Percentiles rank a stretch among this genome's conserved stretches.
These are phyloP conservation scores for Pycnococcus provasolii DNA, from an alignment of 139 green algal genomes.

Conservation along the genomic window DNA sequence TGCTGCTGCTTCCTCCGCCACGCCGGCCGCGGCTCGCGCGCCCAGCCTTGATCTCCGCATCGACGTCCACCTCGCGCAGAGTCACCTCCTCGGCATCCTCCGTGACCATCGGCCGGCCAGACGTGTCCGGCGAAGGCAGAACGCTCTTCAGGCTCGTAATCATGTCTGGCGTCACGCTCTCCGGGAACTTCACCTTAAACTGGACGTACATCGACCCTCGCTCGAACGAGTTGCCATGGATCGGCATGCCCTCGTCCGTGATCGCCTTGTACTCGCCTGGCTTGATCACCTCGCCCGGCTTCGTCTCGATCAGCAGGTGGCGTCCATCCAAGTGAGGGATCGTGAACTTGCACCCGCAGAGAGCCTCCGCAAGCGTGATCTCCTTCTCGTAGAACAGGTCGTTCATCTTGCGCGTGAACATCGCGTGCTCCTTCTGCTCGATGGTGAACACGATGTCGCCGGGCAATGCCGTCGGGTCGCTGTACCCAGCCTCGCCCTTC, in stretches of 20 bases:
- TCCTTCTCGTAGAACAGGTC: constrained; percentile 84
- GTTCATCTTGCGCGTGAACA: constrained; percentile 78
- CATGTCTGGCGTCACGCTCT: constrained; percentile 17
- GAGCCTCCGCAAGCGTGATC: constrained; percentile 77
- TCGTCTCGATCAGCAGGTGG: constrained; percentile 53
- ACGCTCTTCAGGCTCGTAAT: constrained; percentile 27
- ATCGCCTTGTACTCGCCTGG: constrained; percentile 47
- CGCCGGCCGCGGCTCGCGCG: no score
- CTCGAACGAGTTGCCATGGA: constrained; percentile 72
- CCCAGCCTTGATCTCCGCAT: constrained; percentile 60
- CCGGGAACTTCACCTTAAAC: constrained; percentile 67
- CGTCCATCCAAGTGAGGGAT: constrained; percentile 80
- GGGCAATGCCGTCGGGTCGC: constrained; percentile 59
- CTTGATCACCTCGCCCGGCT: constrained; percentile 77
- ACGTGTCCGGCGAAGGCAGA: constrained; percentile 18
- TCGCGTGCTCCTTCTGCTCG: constrained; percentile 76
- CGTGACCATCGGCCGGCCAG: constrained; percentile 44
- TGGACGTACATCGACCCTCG: constrained; percentile 43
- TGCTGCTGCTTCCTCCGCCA: constrained; percentile 46
- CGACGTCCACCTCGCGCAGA: constrained; percentile 62
- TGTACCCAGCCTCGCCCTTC: constrained; percentile 71
- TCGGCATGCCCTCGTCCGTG: constrained; percentile 92
- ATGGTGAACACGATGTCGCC: constrained; percentile 94
- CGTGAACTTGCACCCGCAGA: constrained; percentile 69
- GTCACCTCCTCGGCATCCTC: constrained; percentile 65